phyloP scores from a whole-genome alignment of 2,329 filamentous ascomycete species.

The Xylariaceae sp. region DNA sequence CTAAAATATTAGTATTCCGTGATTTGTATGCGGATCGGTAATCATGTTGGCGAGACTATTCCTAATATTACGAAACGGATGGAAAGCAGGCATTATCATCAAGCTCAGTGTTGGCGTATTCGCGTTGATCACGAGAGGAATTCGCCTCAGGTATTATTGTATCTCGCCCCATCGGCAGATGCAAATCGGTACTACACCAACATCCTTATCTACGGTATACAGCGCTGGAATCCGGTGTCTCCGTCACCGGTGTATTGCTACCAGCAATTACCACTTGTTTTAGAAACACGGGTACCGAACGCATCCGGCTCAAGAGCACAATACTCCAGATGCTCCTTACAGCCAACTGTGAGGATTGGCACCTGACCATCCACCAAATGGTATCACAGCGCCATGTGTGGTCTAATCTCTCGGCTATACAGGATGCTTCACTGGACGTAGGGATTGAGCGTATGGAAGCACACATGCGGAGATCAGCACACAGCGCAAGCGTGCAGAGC shows the following conservation, averaged over 20 bases:
- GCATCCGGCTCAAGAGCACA: too few relatives aligned
- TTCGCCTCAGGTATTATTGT: constrained; percentile 34
- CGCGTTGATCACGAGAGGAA: constrained; percentile 33
- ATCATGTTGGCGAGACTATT: constrained; percentile 11
- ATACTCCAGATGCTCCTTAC: too few relatives aligned
- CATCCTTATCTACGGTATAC: constrained; percentile 41
- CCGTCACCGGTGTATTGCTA: constrained; percentile 40
- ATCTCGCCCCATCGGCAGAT: constrained; percentile 33
- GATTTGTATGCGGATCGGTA: constrained; percentile 14
- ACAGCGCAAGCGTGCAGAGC: too few relatives aligned
- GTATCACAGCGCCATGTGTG: too few relatives aligned
- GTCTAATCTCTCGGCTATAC: too few relatives aligned
- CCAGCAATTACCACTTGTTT: constrained; percentile 34
- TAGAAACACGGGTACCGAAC: too few relatives aligned
- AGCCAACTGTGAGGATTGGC: too few relatives aligned
- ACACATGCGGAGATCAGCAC: too few relatives aligned
- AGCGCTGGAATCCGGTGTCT: constrained; percentile 38
- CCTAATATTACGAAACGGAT: constrained; percentile 35
- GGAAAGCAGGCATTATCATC: constrained; percentile 29
- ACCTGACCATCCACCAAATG: too few relatives aligned
- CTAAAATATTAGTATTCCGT: constrained; percentile 31
- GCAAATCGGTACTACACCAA: constrained; percentile 29
- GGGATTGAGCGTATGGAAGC: too few relatives aligned
- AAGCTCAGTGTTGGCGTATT: constrained; percentile 38
- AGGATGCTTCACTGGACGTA: too few relatives aligned